Percentiles rank a stretch among this genome's conserved stretches.
Conservation (phyloP, 345 rosid species). For the Moringa oleifera region DNA sequence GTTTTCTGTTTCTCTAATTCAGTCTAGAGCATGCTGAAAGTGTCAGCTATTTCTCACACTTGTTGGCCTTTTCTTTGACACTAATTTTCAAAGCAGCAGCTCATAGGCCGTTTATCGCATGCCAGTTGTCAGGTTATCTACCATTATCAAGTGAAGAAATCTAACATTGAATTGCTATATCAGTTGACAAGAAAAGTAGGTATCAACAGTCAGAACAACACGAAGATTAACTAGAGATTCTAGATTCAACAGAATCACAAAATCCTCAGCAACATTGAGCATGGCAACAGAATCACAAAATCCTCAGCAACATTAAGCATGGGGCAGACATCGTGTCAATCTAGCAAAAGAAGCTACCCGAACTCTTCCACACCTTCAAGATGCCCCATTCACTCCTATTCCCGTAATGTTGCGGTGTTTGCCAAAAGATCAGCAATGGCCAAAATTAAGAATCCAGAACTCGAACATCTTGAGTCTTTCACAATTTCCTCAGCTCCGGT, state of each 20-base stretch:
- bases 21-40: neutral
- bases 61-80: neutral
- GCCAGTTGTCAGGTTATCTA: too few species aligned
- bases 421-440: slow-evolving; percentile 4
- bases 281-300: slow-evolving; percentile 22
- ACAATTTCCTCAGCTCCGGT: slow-evolving; percentile 26
- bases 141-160: too few species aligned
- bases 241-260: slow-evolving; percentile 23
- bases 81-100: too few species aligned
- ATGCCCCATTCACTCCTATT: neutral
- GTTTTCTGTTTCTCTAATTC: too few species aligned
- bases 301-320: slow-evolving; percentile 6
- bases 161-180: slow-evolving; percentile 1
- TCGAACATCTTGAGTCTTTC: slow-evolving; percentile 4
- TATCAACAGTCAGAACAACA: slow-evolving; percentile 8
- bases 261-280: slow-evolving; percentile 13
- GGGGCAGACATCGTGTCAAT: neutral
- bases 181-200: neutral
- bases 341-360: neutral
- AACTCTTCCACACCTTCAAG: neutral
- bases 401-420: neutral
- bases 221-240: slow-evolving; percentile 11
- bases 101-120: too few species aligned
- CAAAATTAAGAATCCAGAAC: neutral
- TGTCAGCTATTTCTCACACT: neutral